These are phyloP conservation scores for Didymella keratinophila DNA, from an alignment of 2,329 filamentous ascomycete species.

Conservation along the genomic window DNA sequence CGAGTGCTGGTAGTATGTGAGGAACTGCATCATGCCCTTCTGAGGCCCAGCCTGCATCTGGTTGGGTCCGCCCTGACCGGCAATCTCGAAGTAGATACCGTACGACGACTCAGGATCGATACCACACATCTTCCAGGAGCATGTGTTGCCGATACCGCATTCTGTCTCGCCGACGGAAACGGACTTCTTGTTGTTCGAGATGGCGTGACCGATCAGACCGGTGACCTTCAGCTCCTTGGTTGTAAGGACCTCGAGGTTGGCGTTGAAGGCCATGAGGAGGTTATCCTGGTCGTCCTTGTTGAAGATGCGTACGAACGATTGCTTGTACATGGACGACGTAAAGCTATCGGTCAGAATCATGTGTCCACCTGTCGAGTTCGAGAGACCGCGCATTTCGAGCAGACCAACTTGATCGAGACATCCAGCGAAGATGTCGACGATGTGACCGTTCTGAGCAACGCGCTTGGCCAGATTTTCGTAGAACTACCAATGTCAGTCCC, in stretches of 20 bases:
- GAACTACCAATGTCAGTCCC: conserved; percentile 64
- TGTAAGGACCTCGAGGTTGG: conserved; percentile 91
- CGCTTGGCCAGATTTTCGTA: conserved; percentile 95
- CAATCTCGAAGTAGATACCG: conserved; percentile 97
- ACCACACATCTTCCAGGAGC: conserved; percentile 99
- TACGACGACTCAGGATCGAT: conserved; percentile 95
- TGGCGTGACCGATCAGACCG: conserved; percentile 92
- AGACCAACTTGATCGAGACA: conserved; percentile 97
- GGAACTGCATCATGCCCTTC: conserved; percentile 95
- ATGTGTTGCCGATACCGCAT: conserved; percentile 97
- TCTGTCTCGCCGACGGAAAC: conserved; percentile 96
- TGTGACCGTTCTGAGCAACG: conserved; percentile 93
- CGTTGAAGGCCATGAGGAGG: conserved; percentile 97
- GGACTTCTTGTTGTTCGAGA: conserved; percentile 98
- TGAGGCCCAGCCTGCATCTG: conserved; percentile 86
- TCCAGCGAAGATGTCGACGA: conserved; percentile 96
- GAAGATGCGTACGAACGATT: conserved; percentile 96
- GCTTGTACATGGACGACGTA: conserved; percentile 98
- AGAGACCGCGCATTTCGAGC: conserved; percentile 96
- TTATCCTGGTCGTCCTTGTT: conserved; percentile 97
- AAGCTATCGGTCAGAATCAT: conserved; percentile 99
- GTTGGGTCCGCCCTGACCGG: conserved; percentile 85
- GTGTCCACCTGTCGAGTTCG: conserved; percentile 95
- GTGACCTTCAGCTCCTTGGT: conserved; percentile 99
- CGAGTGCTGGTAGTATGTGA: conserved; percentile 98